A percentile compares a stretch with the other conserved stretches of the same genome.
Evolutionary conservation across 352 stramenopile species (phyloP).

Genomic region (Plasmopara halstedii): DNA sequence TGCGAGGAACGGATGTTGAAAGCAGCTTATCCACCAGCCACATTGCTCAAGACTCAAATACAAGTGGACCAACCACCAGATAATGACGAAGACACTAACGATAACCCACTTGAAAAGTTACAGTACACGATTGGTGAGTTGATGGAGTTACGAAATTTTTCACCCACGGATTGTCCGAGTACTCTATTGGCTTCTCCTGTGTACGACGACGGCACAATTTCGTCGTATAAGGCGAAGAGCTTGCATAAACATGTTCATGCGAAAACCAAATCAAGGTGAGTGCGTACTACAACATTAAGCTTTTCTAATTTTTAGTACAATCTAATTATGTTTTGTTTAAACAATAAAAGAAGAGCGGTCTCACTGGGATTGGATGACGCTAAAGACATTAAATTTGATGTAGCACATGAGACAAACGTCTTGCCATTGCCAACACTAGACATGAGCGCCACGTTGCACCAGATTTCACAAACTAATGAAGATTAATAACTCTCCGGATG

Average conservation of each 20-base stretch:
- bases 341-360: no score
- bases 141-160: conserved; percentile 16
- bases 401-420: no score
- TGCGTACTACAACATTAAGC: no score
- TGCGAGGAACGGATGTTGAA: not conserved
- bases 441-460: no score
- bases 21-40: not conserved
- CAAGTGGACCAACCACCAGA: conserved; percentile 1
- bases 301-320: no score
- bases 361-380: no score
- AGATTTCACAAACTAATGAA: no score
- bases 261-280: conserved; percentile 20
- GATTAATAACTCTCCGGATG: no score
- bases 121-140: conserved; percentile 19
- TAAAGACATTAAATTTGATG: no score
- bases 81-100: conserved; percentile 5
- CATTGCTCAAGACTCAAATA: conserved; percentile 1
- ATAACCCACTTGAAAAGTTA: conserved; percentile 2
- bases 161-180: conserved; percentile 13
- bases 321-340: no score
- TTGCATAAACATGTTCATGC: conserved; percentile 9
- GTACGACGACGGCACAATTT: conserved; percentile 11
- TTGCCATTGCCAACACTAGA: no score
- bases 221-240: conserved; percentile 4
- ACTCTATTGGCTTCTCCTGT: conserved; percentile 17